These are phyloP conservation scores for Tolypocladium inflatum DNA, from an alignment of 2,329 filamentous ascomycete genomes.

Conservation along the genomic window DNA sequence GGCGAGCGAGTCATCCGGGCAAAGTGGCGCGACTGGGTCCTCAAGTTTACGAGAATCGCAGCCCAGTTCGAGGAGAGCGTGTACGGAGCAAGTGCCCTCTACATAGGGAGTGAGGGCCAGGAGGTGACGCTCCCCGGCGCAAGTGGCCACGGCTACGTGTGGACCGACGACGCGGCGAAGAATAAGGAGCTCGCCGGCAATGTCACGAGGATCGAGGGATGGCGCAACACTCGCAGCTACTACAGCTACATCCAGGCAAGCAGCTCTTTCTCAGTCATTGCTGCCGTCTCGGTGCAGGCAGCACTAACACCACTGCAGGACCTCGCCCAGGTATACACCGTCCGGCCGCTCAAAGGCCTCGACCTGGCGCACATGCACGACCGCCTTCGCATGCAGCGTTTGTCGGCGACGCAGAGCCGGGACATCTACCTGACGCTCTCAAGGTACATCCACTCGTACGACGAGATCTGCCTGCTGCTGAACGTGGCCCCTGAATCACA, in stretches of 20 bases:
- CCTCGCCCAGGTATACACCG: conserved; percentile 52
- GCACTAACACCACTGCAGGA: conserved; percentile 34
- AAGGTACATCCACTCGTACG: conserved; percentile 67
- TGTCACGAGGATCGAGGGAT: conserved; percentile 88
- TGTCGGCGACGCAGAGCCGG: conserved; percentile 65
- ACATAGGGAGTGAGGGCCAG: conserved; percentile 69
- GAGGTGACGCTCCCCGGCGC: conserved; percentile 49
- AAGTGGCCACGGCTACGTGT: conserved; percentile 87
- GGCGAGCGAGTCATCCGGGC: conserved; percentile 84
- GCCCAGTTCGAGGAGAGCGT: conserved; percentile 93
- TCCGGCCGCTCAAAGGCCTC: conserved; percentile 64
- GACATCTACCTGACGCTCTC: conserved; percentile 79
- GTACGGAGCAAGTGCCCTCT: conserved; percentile 83
- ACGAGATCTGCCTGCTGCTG: conserved; percentile 76
- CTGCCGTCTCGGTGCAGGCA: not conserved
- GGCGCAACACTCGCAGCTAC: conserved; percentile 91
- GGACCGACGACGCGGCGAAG: conserved; percentile 74
- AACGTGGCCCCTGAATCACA: conserved; percentile 77
- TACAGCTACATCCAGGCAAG: conserved; percentile 84
- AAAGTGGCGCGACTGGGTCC: conserved; percentile 92
- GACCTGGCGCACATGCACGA: conserved; percentile 92
- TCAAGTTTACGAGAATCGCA: conserved; percentile 84
- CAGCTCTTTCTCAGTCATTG: not conserved
- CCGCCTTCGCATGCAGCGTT: conserved; percentile 71
- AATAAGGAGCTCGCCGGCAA: conserved; percentile 84